These are phyloP conservation scores for Starmera dryadoides DNA, from an alignment of 805 yeast species.

Conservation along the genomic window DNA sequence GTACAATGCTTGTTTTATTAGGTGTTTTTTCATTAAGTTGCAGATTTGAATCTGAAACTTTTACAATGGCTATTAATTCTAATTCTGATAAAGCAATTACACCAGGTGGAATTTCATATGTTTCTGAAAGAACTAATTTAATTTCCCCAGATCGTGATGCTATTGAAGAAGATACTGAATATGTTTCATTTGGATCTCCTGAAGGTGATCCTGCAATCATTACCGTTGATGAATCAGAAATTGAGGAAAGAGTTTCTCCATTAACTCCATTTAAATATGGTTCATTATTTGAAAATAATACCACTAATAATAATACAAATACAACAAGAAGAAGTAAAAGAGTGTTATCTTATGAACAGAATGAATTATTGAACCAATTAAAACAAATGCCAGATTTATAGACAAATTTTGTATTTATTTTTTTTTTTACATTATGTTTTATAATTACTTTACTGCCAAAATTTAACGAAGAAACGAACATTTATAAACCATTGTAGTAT, in stretches of 20 bases:
- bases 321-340: slow-evolving; percentile 20
- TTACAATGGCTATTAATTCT: too few species aligned
- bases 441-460: too few species aligned
- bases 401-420: too few species aligned
- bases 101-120: not conserved
- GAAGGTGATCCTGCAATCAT: slow-evolving; percentile 15
- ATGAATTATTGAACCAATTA: slow-evolving; percentile 39
- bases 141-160: slow-evolving; percentile 7
- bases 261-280: slow-evolving; percentile 12
- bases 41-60: not conserved
- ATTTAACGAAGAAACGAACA: too few species aligned
- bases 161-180: slow-evolving; percentile 14
- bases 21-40: slow-evolving; percentile 65
- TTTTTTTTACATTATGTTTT: too few species aligned
- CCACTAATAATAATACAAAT: slow-evolving; percentile 1
- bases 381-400: slow-evolving; percentile 17
- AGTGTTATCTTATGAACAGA: slow-evolving; percentile 45
- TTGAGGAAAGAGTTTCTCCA: slow-evolving; percentile 1
- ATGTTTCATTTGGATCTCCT: slow-evolving; percentile 35
- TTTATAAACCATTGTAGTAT: not conserved
- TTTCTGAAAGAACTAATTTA: slow-evolving; percentile 5
- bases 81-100: not conserved
- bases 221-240: not conserved
- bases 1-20: slow-evolving; percentile 31
- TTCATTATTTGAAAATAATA: slow-evolving; percentile 4